phyloP scores from a whole-genome alignment of 1,139 yeast genomes.

The Diutina pseudorugosa region DNA sequence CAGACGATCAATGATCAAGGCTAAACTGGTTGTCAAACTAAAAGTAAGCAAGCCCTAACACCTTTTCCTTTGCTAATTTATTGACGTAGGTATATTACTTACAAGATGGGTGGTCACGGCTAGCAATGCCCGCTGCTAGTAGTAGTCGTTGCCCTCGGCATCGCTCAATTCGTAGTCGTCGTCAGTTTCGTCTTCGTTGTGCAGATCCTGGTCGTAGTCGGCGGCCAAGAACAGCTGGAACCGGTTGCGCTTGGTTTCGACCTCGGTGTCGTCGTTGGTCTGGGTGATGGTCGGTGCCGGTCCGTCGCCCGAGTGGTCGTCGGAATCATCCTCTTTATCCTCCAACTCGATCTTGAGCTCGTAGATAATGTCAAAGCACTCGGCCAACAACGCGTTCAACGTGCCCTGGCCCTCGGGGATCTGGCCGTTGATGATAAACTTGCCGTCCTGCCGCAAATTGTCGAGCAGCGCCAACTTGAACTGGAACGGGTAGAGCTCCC shows the following conservation, averaged over 20 bases:
- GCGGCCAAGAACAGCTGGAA: conserved; percentile 35
- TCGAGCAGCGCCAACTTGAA: conserved; percentile 86
- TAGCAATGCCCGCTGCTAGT: conserved; percentile 11
- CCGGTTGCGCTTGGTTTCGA: conserved; percentile 32
- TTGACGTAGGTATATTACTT: not conserved
- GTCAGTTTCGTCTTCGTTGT: conserved; percentile 13
- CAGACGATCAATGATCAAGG: too few relatives aligned
- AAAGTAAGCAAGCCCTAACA: too few relatives aligned
- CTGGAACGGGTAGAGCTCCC: conserved; percentile 92
- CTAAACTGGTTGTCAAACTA: too few relatives aligned
- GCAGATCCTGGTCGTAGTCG: conserved; percentile 33
- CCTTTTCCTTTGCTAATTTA: too few relatives aligned
- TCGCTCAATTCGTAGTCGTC: conserved; percentile 17
- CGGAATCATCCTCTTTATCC: conserved; percentile 34
- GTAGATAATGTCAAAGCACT: conserved; percentile 86
- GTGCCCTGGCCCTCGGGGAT: conserved; percentile 98
- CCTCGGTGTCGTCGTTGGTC: conserved; percentile 14
- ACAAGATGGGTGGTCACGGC: not conserved
- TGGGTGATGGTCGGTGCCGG: conserved; percentile 2
- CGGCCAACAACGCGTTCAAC: conserved; percentile 77
- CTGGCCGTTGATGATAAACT: conserved; percentile 74
- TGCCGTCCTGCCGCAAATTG: conserved; percentile 78
- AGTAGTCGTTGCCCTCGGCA: conserved; percentile 33
- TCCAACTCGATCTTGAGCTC: conserved; percentile 84
- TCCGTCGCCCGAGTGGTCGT: conserved; percentile 5